Evolutionary conservation across 148 eudicot genomes (phyloP), one percentile per base, ranked within the genome.

Genomic region (Spergularia marina): DNA sequence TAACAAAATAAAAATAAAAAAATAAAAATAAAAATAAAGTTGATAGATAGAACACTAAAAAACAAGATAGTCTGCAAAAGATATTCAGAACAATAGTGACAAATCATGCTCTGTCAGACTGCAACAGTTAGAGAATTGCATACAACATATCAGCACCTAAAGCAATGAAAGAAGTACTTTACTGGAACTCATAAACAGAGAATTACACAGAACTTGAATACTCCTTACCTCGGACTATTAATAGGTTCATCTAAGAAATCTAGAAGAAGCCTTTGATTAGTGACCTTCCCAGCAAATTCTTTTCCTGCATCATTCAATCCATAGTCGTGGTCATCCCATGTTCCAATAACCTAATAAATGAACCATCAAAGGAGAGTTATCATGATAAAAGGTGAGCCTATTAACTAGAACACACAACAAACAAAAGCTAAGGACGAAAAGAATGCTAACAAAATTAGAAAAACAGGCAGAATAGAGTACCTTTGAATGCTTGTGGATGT

Each of bases 281-380:
- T 74, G 76, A 71, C 74, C 57, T 90, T 90, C 60, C 71, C 75
- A 25, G 72, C 47, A 65, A 86, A 88, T 80, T 90, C 95, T 83
- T 90, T 88, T 13, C 95, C 94, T 17, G 95, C 95, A 75, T 90
- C 86, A 83, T 90, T 90, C 74, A 90, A 84, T 71, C 95, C 95
- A 68, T 85, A 90, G 73, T 90, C 95, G 78, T 90, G 95, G 74
- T 90, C 95, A 81, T 90, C 95, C 95, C 95, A 90, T 73, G 90
- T 90, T 73, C 95, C 95, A 81, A 90, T 82, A 36, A 90, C 85
- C 91, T 89, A 13, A 56, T 30, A 71, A 18, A 69, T 23, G 44
- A 68, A 41, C 34, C 47, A 64, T 41, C 8, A 53, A 41, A 60
- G 53, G 4, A 41, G 40, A 66, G 18, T 59, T 23, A 41, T 21